Conservation (phyloP, 108 stramenopile genomes). For the Fistulifera pelliculosa region DNA sequence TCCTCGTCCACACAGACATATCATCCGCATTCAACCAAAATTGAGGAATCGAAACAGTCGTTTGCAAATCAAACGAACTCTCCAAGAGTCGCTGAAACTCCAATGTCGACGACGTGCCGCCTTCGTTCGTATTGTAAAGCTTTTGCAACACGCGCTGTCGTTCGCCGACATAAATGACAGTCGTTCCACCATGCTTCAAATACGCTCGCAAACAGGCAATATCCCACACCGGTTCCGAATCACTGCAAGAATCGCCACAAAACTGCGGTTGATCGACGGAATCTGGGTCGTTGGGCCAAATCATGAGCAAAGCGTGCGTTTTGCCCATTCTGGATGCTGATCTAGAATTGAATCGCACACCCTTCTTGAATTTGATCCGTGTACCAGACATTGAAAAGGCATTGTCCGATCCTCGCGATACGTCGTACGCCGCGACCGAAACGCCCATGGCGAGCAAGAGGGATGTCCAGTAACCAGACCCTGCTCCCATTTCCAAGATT, state of each 20-base stretch:
- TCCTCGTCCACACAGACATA: conserved; percentile 30
- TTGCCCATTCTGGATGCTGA: not conserved
- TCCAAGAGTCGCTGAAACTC: conserved; percentile 34
- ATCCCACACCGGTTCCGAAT: conserved; percentile 30
- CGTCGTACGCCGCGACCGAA: conserved; percentile 37
- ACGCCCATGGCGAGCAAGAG: conserved; percentile 23
- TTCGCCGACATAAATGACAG: conserved; percentile 45
- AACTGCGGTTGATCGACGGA: conserved; percentile 33
- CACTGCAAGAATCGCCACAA: not conserved
- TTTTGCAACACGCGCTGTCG: conserved; percentile 25
- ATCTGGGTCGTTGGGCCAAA: conserved; percentile 58
- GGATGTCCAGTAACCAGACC: conserved; percentile 45
- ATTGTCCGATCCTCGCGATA: conserved; percentile 6
- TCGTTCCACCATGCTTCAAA: conserved; percentile 26
- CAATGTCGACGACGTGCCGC: conserved; percentile 32
- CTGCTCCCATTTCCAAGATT: conserved; percentile 47
- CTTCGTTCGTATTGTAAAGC: conserved; percentile 19
- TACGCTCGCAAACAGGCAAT: conserved; percentile 29
- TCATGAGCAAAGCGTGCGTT: conserved; percentile 28
- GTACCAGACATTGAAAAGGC: conserved; percentile 19
- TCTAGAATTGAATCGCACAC: conserved; percentile 2
- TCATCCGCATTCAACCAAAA: conserved; percentile 55
- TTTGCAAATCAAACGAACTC: conserved; percentile 18
- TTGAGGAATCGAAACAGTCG: conserved; percentile 20
- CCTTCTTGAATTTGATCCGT: conserved; percentile 16